Base-by-base conservation (phyloP, 2,329 filamentous ascomycete species). In the Chaetomium sp. region DNA sequence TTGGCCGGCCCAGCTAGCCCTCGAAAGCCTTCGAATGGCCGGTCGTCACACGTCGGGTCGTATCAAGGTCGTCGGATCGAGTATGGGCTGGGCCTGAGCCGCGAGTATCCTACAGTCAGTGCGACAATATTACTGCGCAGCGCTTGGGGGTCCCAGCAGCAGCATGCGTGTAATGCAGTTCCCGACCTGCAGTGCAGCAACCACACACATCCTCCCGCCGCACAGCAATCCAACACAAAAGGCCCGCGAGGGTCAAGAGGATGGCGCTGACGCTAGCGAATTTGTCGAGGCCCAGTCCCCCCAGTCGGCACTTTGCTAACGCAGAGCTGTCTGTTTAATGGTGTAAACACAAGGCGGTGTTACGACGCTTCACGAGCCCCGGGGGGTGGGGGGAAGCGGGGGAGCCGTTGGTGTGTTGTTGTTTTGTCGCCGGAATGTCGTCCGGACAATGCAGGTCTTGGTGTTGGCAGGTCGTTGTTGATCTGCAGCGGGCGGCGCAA, bases 131-230 rank as follows among this genome's bases (percentile, higher is more conserved):
- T 57, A 55, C 51, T 55, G 49, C 43, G 57, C 51, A 46, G 54
- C 51, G 55, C 53, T 58, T 49, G 38, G 12, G 11, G 52, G 54
- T 60, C 55, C 60, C 60, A 57, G 54, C 58, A 56, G 19, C 19
- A 27, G 19, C 19, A 27, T 27, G 19, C 19, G 19, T 27, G 19
- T 27, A 27, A 27, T 61, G 51, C 41, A 58, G 45, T 62, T 63
- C 61, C 63, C 58, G 52, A 51, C 57, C 57, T 58, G 52, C 53
- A 41, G 36, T 47, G 36, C 54, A 53, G 53, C 59, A 63, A 40
- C 52, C 59, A 55, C 45, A 37, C 51, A 57, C 63, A 65, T 65
- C 55, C 61, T 62, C 55, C 53, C 53, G 41, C 53, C 32, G 14
- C 54, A 44, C 5, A 12, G 6, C 27, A 12, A 41, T 37, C 37